Evolutionary conservation across 2,329 filamentous ascomycete genomes (phyloP).

Genomic region (Cryphonectria japonica): DNA sequence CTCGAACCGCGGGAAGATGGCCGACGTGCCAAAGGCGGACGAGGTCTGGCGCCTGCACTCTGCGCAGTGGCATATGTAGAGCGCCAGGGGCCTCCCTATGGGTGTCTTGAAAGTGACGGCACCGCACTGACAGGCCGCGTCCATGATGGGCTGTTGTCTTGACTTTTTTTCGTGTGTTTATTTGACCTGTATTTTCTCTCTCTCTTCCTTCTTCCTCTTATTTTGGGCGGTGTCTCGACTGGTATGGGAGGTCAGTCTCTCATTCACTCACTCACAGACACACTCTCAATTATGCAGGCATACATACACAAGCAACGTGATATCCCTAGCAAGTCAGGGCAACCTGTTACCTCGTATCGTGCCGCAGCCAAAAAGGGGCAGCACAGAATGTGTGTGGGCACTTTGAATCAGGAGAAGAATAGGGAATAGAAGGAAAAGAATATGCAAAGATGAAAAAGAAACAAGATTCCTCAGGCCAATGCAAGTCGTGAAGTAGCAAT

Average conservation of each 20-base stretch:
- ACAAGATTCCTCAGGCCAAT: neutral
- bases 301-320: neutral
- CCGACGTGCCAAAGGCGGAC: conserved; percentile 69
- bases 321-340: neutral
- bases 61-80: conserved; percentile 73
- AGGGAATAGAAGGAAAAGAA: neutral
- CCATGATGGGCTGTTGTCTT: conserved; percentile 47
- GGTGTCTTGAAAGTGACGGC: conserved; percentile 66
- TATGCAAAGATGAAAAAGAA: neutral
- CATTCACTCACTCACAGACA: neutral
- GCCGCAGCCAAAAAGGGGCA: neutral
- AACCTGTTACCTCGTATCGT: neutral
- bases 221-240: neutral
- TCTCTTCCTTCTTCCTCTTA: neutral
- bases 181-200: neutral
- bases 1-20: conserved; percentile 70
- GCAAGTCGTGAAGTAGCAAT: neutral
- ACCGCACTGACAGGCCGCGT: conserved; percentile 68
- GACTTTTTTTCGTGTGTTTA: neutral
- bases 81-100: conserved; percentile 59
- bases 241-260: neutral
- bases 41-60: conserved; percentile 68
- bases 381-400: neutral
- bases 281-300: neutral
- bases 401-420: neutral